Evolutionary conservation across 495 filamentous ascomycete genomes (phyloP), one percentile per base, ranked within the genome.

Genomic region (Acidiella bohemica): DNA sequence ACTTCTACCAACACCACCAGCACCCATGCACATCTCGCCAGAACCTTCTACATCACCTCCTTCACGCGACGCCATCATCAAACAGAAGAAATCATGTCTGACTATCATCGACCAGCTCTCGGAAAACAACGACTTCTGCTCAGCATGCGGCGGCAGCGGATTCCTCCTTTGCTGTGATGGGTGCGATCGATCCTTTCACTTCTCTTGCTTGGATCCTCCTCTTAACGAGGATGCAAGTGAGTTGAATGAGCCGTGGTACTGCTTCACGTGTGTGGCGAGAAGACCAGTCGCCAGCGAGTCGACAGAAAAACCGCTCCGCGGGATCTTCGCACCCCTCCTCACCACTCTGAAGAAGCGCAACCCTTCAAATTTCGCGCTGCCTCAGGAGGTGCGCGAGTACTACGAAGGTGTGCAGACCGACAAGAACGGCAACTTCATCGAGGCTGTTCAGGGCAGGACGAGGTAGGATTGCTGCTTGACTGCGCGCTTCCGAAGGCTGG

Each of bases 81-180:
- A 44, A 44, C 43, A 20, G 49, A 21, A 12, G 39, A 29, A 23
- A 9, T 6, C 22, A 37, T 13, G 13, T 3, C n/a, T 31, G 49
- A 52, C 51, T 43, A 39, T 24, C 17, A 47, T 42, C 47, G 32
- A 41, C 27, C 44, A 51, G 39, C 64, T 76, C 63, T 72, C 80
- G 50, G 81, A 92, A 34, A 93, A 93, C 55, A 81, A 84, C 48
- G 90, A 97, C 50, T 75, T 78, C 51, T 97, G 90, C 61, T 70
- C 72, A 34, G 69, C 84, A 8, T 97, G 90, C 60, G 73, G 77
- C 49, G 75, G 76, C 28, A 78, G 72, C 38, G 90, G 90, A n/a
- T 68, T 78, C 37, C 65, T 97, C 19, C 64, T 96, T 42, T 94
- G 88, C 62, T 97, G 90, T 58, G 90, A 96, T 59, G 80, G 79